phyloP scores from a whole-genome alignment of 805 yeast species.

The Nakazawaea populi region DNA sequence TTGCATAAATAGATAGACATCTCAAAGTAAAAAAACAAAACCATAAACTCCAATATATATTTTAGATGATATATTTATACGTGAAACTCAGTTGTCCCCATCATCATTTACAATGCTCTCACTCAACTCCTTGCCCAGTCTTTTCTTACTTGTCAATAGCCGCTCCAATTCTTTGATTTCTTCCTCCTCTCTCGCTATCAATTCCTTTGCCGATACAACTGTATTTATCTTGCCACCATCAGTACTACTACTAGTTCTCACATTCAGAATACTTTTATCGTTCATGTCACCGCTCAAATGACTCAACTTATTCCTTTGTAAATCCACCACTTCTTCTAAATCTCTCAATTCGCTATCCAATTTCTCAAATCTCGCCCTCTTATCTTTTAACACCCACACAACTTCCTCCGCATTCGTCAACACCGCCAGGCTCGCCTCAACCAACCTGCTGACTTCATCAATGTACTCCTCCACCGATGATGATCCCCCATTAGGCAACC shows the following conservation, averaged over 20 bases:
- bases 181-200: conserved; percentile 38
- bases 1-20: neutral
- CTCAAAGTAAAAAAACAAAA: no score
- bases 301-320: conserved; percentile 35
- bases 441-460: conserved; percentile 31
- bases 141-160: conserved; percentile 22
- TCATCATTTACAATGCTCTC: neutral
- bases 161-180: conserved; percentile 38
- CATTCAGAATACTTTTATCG: conserved; percentile 13
- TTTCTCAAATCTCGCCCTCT: conserved; percentile 22
- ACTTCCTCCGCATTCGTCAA: conserved; percentile 15
- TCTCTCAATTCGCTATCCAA: conserved; percentile 33
- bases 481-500: conserved; percentile 26
- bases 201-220: conserved; percentile 27
- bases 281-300: conserved; percentile 26
- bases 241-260: neutral
- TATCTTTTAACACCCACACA: neutral
- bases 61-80: no score
- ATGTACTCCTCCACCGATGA: conserved; percentile 39
- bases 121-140: conserved; percentile 2
- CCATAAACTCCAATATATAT: no score
- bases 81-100: no score
- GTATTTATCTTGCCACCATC: no score
- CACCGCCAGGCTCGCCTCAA: conserved; percentile 30
- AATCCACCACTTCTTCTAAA: conserved; percentile 36